Evolutionary conservation across 2,329 filamentous ascomycete genomes (phyloP), one percentile per base, ranked within the genome.

Genomic region (Chrysoporthe austroafricana): DNA sequence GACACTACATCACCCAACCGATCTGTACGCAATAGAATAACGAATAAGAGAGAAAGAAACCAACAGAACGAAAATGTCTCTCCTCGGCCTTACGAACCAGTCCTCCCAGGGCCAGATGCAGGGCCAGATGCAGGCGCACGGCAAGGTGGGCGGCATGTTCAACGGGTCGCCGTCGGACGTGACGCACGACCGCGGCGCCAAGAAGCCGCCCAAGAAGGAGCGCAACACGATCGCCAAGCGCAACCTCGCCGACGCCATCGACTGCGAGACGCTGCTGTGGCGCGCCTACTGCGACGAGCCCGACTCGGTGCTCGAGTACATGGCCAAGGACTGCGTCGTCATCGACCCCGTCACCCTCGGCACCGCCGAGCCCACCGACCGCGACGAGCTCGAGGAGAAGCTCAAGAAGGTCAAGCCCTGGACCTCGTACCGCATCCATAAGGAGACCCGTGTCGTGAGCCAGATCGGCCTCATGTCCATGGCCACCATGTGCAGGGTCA

Each of bases 391-490:
- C 56, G 73, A 76, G 43, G 72, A 77, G 62, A 72, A 73, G 32
- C 72, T 80, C 26, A 71, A 74, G 50, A 68, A 72, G 39, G 73
- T 72, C 66, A 73, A 73, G 67, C 72, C 71, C 9, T 73, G 73
- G 69, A 71, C 73, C 8, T 74, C 74, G 32, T 79, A 75, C 70
- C 68, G 73, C 65, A 77, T 80, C 69, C 75, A 76, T 60, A 74
- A 76, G 3, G 72, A 74, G 3, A 74, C 75, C 61, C 68, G 71
- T 6, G 71, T 77, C 26, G 76, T 78, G n/a, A 77, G 78, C 48
- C 77, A 80, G 76, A 76, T 78, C 26, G 78, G 76, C 56, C 70
- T 80, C 36, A 80, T 80, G 78, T 76, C 77, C 3, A 76, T 80
- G 11, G 72, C 76, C 11, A 65, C 76, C 66, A 74, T 78, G 56